A percentile compares a stretch with the other conserved stretches of the same genome.
phyloP scores from a whole-genome alignment of 73 alveolate species.

The Stentor coeruleus region DNA sequence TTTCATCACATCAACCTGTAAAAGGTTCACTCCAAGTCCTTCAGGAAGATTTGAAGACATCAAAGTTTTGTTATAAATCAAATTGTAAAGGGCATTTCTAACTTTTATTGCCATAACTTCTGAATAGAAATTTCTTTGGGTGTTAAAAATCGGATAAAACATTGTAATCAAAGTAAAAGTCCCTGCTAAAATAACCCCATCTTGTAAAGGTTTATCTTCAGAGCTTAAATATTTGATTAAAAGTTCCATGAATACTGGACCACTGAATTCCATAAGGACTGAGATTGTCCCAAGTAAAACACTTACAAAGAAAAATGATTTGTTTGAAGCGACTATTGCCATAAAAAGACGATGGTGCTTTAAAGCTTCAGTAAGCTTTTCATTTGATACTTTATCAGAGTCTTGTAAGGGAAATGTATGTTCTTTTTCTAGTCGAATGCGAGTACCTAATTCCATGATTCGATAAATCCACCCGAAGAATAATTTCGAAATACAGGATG shows the following conservation, averaged over 20 bases:
- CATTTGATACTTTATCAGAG: neutral
- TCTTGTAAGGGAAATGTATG: neutral
- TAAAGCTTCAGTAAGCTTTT: neutral
- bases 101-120: slow-evolving; percentile 1
- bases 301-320: neutral
- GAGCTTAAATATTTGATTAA: neutral
- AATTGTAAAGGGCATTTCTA: neutral
- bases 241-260: slow-evolving; percentile 12
- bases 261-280: slow-evolving; percentile 7
- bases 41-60: neutral
- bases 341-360: neutral
- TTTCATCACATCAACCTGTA: neutral
- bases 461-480: neutral
- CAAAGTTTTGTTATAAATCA: neutral
- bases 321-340: neutral
- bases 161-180: neutral
- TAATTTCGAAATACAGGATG: neutral
- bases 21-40: neutral
- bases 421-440: neutral
- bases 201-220: neutral
- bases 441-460: neutral
- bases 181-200: slow-evolving; percentile 15
- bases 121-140: neutral
- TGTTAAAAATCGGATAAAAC: neutral
- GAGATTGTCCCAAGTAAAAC: neutral